phyloP scores from a whole-genome alignment of 306 rosid genomes.

The Lathyrus sativus region DNA sequence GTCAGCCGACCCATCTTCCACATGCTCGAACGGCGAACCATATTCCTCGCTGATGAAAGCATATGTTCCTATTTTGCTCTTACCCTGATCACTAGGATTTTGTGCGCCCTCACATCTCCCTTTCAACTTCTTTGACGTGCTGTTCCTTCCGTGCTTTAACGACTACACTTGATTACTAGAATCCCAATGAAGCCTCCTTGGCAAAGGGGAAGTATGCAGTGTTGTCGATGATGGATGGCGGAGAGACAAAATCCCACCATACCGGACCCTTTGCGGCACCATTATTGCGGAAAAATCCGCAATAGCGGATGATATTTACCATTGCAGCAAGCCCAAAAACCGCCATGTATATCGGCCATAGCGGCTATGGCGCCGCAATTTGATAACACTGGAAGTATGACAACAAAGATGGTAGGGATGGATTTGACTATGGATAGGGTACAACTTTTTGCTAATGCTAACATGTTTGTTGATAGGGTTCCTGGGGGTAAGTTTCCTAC shows the following conservation, averaged over 20 bases:
- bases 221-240: too few species aligned
- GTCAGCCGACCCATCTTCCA: conserved; percentile 50
- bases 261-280: too few species aligned
- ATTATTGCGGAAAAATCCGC: too few species aligned
- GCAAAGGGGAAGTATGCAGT: conserved; percentile 59
- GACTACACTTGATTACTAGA: conserved; percentile 61
- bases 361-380: too few species aligned
- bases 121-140: conserved; percentile 40
- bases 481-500: conserved; percentile 43
- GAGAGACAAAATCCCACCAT: too few species aligned
- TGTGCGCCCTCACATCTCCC: conserved; percentile 44
- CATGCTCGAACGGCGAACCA: conserved; percentile 87
- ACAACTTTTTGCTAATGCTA: conserved; percentile 53
- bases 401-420: conserved; percentile 46
- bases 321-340: too few species aligned
- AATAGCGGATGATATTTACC: too few species aligned
- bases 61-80: conserved; percentile 87
- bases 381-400: conserved; percentile 43
- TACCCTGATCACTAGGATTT: conserved; percentile 74
- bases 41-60: conserved; percentile 78
- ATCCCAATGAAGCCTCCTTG: conserved; percentile 52
- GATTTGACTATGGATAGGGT: conserved; percentile 53
- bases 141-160: conserved; percentile 38
- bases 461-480: conserved; percentile 44
- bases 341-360: too few species aligned